Evolutionary conservation across 352 stramenopile species (phyloP).

Genomic region (Thraustotheca clavata): DNA sequence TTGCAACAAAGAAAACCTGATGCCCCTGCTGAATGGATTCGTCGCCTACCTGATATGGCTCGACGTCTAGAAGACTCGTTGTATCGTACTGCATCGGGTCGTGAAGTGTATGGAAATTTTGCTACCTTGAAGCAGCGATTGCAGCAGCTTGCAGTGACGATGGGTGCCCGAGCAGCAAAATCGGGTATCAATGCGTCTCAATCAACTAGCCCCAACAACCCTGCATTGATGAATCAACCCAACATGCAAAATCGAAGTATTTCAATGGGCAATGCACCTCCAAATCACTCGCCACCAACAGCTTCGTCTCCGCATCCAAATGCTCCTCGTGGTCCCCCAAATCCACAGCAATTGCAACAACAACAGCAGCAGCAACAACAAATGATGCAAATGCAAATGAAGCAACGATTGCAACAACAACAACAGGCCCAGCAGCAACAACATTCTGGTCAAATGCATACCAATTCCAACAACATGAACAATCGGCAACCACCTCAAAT

Average conservation of each 20-base stretch:
- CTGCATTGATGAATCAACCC: conserved; percentile 9
- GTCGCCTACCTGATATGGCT: conserved; percentile 97
- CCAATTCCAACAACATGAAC: conserved; percentile 4
- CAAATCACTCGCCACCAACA: not conserved
- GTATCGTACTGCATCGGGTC: conserved; percentile 88
- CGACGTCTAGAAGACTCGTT: conserved; percentile 96
- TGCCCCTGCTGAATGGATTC: conserved; percentile 94
- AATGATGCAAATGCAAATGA: conserved; percentile 72
- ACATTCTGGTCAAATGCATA: conserved; percentile 36
- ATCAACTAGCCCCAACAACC: not conserved
- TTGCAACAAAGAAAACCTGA: conserved; percentile 96
- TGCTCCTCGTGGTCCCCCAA: conserved; percentile 26
- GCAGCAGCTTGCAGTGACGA: conserved; percentile 92
- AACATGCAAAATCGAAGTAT: conserved; percentile 32
- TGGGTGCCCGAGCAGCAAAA: conserved; percentile 55
- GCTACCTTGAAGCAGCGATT: conserved; percentile 93
- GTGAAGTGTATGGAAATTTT: conserved; percentile 95
- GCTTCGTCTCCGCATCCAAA: conserved; percentile 27
- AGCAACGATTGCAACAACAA: conserved; percentile 77
- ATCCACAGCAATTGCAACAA: conserved; percentile 55
- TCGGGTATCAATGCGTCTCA: conserved; percentile 27
- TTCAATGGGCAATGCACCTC: conserved; percentile 23
- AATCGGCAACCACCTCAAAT: not conserved
- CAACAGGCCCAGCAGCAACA: conserved; percentile 74
- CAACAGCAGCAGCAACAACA: conserved; percentile 31